Evolutionary conservation across 2,329 filamentous ascomycete species (phyloP).

Genomic region (Ophiostoma quercus): DNA sequence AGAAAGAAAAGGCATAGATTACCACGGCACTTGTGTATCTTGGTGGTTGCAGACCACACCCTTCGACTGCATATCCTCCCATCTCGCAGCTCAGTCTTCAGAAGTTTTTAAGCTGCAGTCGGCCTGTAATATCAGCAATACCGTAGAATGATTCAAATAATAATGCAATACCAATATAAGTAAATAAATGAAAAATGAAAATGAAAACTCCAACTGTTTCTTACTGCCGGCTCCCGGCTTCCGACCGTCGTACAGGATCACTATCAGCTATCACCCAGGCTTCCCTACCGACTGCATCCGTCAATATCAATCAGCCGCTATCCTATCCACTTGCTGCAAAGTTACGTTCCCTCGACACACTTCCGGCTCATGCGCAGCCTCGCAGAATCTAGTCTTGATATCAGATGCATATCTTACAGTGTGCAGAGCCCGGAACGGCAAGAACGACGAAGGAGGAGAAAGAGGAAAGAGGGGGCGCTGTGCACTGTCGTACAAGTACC

Average conservation of each 20-base stretch:
- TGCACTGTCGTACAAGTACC: background rate
- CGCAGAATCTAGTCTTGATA: background rate
- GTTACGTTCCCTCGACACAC: background rate
- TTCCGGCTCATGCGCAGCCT: background rate
- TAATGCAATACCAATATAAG: no score
- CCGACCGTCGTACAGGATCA: background rate
- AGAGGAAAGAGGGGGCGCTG: background rate
- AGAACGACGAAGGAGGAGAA: background rate
- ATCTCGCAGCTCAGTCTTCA: background rate
- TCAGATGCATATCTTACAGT: background rate
- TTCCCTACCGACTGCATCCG: background rate
- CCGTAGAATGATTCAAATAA: no score
- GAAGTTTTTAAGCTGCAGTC: background rate
- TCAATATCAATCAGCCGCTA: background rate
- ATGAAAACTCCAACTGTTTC: background rate
- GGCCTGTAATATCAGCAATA: background rate
- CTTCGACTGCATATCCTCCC: background rate
- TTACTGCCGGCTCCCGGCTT: background rate
- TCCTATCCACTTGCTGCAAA: background rate
- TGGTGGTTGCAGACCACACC: background rate
- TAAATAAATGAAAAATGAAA: no score
- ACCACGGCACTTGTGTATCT: no score
- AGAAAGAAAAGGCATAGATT: no score
- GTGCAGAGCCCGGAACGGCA: background rate
- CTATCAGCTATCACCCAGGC: background rate